Conservation (phyloP, 164 flowering plant species). For the Vitis riparia region DNA sequence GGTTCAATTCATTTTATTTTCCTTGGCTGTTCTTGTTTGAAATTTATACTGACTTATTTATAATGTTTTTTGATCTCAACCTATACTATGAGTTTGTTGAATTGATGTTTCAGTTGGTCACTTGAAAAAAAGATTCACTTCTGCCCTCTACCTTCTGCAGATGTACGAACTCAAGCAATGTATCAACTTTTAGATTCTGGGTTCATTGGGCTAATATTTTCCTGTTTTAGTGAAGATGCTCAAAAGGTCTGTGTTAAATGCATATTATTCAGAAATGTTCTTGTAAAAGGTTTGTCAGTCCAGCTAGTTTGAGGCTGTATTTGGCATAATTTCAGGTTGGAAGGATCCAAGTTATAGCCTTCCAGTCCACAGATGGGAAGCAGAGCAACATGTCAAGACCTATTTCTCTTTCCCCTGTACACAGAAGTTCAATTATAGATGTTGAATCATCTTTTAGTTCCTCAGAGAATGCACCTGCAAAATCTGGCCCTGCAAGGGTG, state of each 20-base stretch:
- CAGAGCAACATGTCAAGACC: slow-evolving; percentile 50
- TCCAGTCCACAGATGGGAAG: slow-evolving; percentile 94
- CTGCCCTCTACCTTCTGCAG: slow-evolving; percentile 42
- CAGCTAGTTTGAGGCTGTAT: slow-evolving; percentile 1
- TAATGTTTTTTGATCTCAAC: not conserved
- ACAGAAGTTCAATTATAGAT: slow-evolving; percentile 55
- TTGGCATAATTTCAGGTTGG: slow-evolving; percentile 61
- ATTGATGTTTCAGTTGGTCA: not conserved
- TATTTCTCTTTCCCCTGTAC: slow-evolving; percentile 48
- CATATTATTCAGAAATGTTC: not conserved
- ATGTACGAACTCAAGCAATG: slow-evolving; percentile 96
- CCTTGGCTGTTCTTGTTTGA: not conserved
- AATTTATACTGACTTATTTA: not conserved
- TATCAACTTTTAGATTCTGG: slow-evolving; percentile 98
- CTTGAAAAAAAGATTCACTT: not conserved
- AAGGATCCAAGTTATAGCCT: slow-evolving; percentile 94
- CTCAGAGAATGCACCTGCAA: slow-evolving; percentile 40
- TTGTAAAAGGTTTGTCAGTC: not conserved
- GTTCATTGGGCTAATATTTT: slow-evolving; percentile 94
- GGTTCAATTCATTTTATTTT: too few species aligned
- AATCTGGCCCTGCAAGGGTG: slow-evolving; percentile 39
- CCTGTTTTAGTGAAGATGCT: slow-evolving; percentile 95
- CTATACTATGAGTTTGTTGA: not conserved
- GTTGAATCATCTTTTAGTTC: slow-evolving; percentile 71
- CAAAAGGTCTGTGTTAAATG: slow-evolving; percentile 57